Percentiles rank a stretch among this genome's conserved stretches.
phyloP scores from a whole-genome alignment of 495 filamentous ascomycete genomes.

The Cercophora newfieldiana region DNA sequence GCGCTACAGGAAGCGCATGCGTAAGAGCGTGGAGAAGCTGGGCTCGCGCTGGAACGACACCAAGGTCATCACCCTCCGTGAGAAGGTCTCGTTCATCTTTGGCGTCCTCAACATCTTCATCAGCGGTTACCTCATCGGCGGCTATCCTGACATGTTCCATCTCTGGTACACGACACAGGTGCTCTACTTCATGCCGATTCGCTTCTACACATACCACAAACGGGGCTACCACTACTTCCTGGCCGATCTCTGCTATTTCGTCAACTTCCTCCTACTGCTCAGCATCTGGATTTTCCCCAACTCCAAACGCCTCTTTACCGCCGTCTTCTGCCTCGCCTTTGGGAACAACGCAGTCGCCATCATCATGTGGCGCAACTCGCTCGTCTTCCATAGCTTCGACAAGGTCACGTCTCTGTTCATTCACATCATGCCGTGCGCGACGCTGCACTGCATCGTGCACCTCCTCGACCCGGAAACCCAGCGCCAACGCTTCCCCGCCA shows the following conservation, averaged over 20 bases:
- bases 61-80: conserved; percentile 80
- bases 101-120: conserved; percentile 97
- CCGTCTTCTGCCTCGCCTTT: conserved; percentile 86
- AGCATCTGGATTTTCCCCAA: conserved; percentile 87
- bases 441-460: conserved; percentile 89
- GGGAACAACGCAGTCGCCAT: conserved; percentile 98
- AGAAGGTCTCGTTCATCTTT: conserved; percentile 94
- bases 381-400: conserved; percentile 97
- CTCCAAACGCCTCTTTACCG: conserved; percentile 90
- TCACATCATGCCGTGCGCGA: conserved; percentile 96
- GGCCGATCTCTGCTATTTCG: conserved; percentile 96
- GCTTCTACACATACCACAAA: conserved; percentile 84
- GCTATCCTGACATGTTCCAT: conserved; percentile 81
- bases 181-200: conserved; percentile 93
- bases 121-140: conserved; percentile 90
- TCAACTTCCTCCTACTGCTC: conserved; percentile 82
- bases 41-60: conserved; percentile 84
- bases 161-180: conserved; percentile 87
- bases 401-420: conserved; percentile 97
- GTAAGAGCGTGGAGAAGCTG: conserved; percentile 80
- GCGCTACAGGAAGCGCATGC: conserved; percentile 85
- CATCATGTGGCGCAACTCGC: conserved; percentile 98
- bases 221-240: conserved; percentile 96
- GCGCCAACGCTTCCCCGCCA: conserved; percentile 75
- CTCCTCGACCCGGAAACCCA: conserved; percentile 65